phyloP scores from a whole-genome alignment of 1,139 yeast genomes.

The Arxiozyma bovina region DNA sequence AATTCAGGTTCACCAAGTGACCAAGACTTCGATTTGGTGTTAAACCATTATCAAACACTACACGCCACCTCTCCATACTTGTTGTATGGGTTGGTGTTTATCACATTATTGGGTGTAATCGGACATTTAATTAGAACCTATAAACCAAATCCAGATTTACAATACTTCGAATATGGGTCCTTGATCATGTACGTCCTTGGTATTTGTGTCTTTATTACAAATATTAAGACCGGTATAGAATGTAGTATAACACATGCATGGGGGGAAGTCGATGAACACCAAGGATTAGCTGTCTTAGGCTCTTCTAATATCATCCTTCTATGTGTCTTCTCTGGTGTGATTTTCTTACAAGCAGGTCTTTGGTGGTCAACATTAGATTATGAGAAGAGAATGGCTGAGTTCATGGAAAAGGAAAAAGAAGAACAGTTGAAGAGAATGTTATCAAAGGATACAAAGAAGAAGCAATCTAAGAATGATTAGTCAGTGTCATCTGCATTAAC shows the following conservation, averaged over 20 bases:
- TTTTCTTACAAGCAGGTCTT: slow-evolving; percentile 78
- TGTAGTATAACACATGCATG: slow-evolving; percentile 65
- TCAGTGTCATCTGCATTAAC: background rate
- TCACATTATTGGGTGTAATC: slow-evolving; percentile 47
- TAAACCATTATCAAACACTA: slow-evolving; percentile 68
- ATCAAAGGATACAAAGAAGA: background rate
- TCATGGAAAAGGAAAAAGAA: slow-evolving; percentile 39
- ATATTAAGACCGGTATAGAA: slow-evolving; percentile 71
- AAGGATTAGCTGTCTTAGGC: slow-evolving; percentile 86
- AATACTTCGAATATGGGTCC: slow-evolving; percentile 83
- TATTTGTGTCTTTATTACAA: slow-evolving; percentile 73
- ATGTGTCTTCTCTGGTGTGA: slow-evolving; percentile 63
- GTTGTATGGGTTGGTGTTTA: slow-evolving; percentile 43
- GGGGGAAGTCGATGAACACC: slow-evolving; percentile 85
- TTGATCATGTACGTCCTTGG: slow-evolving; percentile 62
- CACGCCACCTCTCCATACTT: slow-evolving; percentile 41
- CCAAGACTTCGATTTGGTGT: slow-evolving; percentile 49
- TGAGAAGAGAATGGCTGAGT: slow-evolving; percentile 44
- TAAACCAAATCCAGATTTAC: slow-evolving; percentile 75
- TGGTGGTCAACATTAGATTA: slow-evolving; percentile 83
- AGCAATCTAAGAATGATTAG: background rate
- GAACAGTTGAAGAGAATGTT: slow-evolving; percentile 7
- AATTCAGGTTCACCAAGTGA: slow-evolving; percentile 37
- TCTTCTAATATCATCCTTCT: slow-evolving; percentile 78
- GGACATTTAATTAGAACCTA: slow-evolving; percentile 74